Base-by-base conservation (phyloP, 2,329 filamentous ascomycete genomes). In the Monosporascus sp. region DNA sequence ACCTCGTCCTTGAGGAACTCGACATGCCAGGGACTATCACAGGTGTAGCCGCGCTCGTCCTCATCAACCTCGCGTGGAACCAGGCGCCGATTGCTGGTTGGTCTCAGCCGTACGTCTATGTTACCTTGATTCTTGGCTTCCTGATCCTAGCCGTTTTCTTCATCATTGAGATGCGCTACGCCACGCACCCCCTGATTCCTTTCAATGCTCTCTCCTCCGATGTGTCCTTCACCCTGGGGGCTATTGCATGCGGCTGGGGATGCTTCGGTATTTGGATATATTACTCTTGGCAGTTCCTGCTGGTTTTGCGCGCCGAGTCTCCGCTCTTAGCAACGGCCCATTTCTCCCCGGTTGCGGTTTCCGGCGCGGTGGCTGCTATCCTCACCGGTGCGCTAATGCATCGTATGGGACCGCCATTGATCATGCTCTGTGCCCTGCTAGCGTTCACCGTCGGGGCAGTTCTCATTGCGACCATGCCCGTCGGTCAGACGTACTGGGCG, bases 41-140 rank as follows among this genome's bases (percentile, higher is more conserved):
- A 2, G 81, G 81, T 2, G 72, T 84, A 24, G 69, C 71, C 0
- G 77, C 72, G 1, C 68, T 85, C 37, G 70, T 83, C 1, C 67
- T 85, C 4, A 69, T 84, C 64, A 84, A 84, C 62, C 76, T 84
- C 51, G 77, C 81, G 2, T 84, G 80, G 79, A 84, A 84, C 59
- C 80, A 84, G 61, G 81, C 77, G 1, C 75, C 77, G 0, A 69
- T 78, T 1, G 76, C 75, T 7, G 77, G 79, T 2, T 84, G 81
- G 81, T 49, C 64, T 5, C 65, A 71, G 24, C 69, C 77, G 1
- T 81, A 82, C 58, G 73, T 80, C 36, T 79, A 78, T 59, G 64
- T 75, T 2, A 62, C 77, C 3, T 70, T 85, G 7, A 76, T 84
- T 50, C 50, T 83, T 17, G 81, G 81, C 3, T 51, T 79, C 3